Base-by-base conservation (phyloP, 148 eudicot species). In the Fallopia convolvulus region DNA sequence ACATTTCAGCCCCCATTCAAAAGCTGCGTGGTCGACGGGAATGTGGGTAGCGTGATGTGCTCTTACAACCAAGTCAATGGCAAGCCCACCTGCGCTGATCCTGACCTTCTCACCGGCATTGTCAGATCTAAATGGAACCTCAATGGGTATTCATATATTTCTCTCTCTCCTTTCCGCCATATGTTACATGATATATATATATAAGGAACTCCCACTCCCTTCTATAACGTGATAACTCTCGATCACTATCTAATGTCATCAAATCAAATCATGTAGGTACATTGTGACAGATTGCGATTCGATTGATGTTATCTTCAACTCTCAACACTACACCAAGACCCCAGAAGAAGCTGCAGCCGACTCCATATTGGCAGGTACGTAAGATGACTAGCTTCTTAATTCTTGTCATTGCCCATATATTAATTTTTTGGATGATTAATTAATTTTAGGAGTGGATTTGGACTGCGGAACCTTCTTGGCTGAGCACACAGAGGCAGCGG, bases 31-130 rank as follows among this genome's bases (percentile, higher is more conserved):
- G 44, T 84, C 41, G 96, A 93, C 77, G 98, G 96, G 72, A 89
- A 93, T 79, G 98, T 91, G 8, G 91, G 92, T 0, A 93, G 98
- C 78, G 92, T 93, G 2, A 93, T 93, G 98, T 91, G 98, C 84
- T 91, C 98, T 17, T 93, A 91, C 79, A 93, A 93, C 80, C 81
- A 88, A 83, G 87, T 93, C 32, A 93, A 93, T 78, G 98, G 98
- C 82, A 88, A 79, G 78, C 91, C 98, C 20, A 86, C 89, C 20
- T 93, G 97, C 81, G 98, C 90, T 70, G 93, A 93, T 40, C 81
- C 85, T 14, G 84, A 91, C 74, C 91, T 93, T 18, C 88, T 92
- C 36, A 61, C 80, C 10, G 93, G 89, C 7, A 87, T 88, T 18
- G 78, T 91, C 40, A 83, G 98, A 23, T 90, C 92, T 40, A 77